phyloP scores from a whole-genome alignment of 805 yeast genomes.

The Pichia membranifaciens region DNA sequence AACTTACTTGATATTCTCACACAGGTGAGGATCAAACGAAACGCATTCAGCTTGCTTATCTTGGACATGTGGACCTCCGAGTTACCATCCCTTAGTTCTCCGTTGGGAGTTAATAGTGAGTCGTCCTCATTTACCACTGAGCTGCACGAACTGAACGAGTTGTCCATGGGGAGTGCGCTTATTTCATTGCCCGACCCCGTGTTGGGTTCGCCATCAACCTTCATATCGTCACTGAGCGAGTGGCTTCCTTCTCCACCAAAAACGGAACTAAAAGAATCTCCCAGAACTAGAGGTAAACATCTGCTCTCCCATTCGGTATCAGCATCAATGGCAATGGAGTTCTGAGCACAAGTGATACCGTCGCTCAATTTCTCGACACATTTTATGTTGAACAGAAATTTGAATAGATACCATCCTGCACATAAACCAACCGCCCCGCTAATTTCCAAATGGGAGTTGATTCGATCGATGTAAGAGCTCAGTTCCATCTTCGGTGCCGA shows the following conservation, averaged over 20 bases:
- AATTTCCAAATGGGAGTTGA: conserved; percentile 26
- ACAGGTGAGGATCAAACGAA: conserved; percentile 35
- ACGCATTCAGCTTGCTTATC: conserved; percentile 33
- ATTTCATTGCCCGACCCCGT: not conserved
- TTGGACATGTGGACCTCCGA: not conserved
- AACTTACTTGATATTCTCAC: conserved; percentile 37
- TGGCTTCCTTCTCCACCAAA: no score
- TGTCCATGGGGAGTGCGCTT: not conserved
- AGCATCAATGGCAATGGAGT: not conserved
- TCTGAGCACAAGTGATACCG: conserved; percentile 10
- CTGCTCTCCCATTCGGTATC: conserved; percentile 4
- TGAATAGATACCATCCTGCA: conserved; percentile 29
- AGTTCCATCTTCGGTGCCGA: conserved; percentile 28
- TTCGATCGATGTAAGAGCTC: conserved; percentile 27
- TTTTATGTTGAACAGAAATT: conserved; percentile 25
- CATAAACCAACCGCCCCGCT: conserved; percentile 30
- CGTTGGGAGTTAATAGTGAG: not conserved
- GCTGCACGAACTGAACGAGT: conserved; percentile 1
- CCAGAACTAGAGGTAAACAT: conserved; percentile 7
- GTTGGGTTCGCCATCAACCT: not conserved
- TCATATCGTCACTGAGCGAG: not conserved
- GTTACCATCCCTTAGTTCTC: not conserved
- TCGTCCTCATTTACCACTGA: not conserved
- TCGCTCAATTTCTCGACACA: conserved; percentile 12
- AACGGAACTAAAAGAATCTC: not conserved